Evolutionary conservation across 345 rosid species (phyloP), one percentile per base, ranked within the genome.

Genomic region (Eucalyptus curtisii): DNA sequence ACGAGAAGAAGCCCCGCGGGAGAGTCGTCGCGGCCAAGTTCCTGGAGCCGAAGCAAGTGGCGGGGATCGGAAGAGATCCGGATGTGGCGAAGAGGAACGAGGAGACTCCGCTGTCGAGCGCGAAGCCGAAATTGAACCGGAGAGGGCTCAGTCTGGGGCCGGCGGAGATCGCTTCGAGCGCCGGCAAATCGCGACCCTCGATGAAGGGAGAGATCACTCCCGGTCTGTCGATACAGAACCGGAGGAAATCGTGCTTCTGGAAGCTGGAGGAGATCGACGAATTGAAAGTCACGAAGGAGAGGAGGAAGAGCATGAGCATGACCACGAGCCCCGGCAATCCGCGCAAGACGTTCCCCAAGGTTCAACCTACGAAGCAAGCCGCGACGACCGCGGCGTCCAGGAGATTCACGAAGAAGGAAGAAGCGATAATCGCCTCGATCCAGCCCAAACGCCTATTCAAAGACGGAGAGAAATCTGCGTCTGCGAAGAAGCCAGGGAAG

Each of bases 101-200:
- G 7, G 96, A 95, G 17, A 90, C 94, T 7, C 87, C 89, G 52
- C 49, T 92, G 68, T 87, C 94, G 14, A 92, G 91, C 52, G 66
- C 93, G 40, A 93, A 94, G 91, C 45, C 93, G 14, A 95, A 89
- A 89, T 16, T 91, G 79, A 92, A 86, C 10, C 93, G 98, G 7
- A 93, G 99, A 91, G 99, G 99, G 8, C 91, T 96, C 40, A 98
- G 99, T 89, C 82, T 98, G 85, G 98, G 99, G 66, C 99, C 99
- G 10, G 91, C 92, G 31, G 99, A 98, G 95, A 96, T 98, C 19
- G 92, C 89, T 88, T 92, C 95, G 15, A 93, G 94, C 15, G 94
- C 93, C 1, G 84, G 90, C 48, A 94, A 92, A 82, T 82, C 94
- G 40, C 89, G 94, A 90, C 92, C 92, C 44, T 42, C 89, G 9